These are phyloP conservation scores for Schrenkiella parvula DNA, from an alignment of 345 rosid genomes.

Conservation along the genomic window DNA sequence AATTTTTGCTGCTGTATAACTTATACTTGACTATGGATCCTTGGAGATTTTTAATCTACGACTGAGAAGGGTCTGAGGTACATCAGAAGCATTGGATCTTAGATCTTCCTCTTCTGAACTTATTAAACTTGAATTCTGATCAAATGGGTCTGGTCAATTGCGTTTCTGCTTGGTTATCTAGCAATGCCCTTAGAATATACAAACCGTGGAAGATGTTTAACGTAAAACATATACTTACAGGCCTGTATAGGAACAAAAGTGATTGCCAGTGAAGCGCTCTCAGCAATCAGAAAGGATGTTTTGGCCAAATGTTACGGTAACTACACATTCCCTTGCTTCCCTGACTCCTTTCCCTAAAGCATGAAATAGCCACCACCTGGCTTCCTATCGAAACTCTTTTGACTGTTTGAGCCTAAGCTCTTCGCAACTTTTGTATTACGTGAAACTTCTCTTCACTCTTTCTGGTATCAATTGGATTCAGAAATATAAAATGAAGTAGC, in stretches of 20 bases:
- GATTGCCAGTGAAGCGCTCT: slow-evolving; percentile 86
- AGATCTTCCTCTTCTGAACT: not conserved
- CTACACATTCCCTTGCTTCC: slow-evolving; percentile 13
- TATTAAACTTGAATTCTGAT: not conserved
- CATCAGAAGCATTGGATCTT: not conserved
- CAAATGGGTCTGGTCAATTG: not conserved
- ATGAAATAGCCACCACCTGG: not conserved
- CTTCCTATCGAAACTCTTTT: not conserved
- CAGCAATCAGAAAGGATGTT: slow-evolving; percentile 97
- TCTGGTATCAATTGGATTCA: not conserved
- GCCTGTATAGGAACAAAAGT: slow-evolving; percentile 98
- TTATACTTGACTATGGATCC: not conserved
- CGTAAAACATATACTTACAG: slow-evolving; percentile 37
- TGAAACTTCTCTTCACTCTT: not conserved
- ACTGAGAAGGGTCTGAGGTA: not conserved
- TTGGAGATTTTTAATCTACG: not conserved
- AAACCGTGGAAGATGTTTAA: not conserved
- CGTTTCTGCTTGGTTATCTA: not conserved
- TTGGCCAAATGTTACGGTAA: slow-evolving; percentile 97
- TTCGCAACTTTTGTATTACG: not conserved
- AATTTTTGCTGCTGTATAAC: not conserved
- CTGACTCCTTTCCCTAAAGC: not conserved
- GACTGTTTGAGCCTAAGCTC: not conserved
- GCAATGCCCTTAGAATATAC: not conserved
- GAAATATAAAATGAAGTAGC: not conserved